Evolutionary conservation across 2,329 filamentous ascomycete species (phyloP).

Genomic region (Hawksworthiomyces lignivorus): DNA sequence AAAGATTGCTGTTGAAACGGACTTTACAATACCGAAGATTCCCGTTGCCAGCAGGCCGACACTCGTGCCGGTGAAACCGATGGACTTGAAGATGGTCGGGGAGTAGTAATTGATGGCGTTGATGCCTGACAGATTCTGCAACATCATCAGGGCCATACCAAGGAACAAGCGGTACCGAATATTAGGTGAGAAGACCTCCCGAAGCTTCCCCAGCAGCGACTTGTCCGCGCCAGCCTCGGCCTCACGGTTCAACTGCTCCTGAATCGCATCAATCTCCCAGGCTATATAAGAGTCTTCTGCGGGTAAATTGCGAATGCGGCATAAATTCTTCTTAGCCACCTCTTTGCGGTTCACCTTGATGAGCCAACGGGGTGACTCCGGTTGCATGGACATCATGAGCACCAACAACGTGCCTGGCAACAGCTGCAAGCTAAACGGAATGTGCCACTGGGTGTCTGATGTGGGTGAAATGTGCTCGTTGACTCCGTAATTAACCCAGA

Average conservation of each 20-base stretch:
- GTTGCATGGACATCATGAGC: no score
- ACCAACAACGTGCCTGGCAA: no score
- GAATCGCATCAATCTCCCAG: conserved; percentile 19
- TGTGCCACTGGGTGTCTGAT: conserved; percentile 29
- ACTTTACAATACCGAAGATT: conserved; percentile 27
- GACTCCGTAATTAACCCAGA: conserved; percentile 22
- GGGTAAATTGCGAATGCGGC: no score
- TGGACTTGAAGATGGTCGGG: conserved; percentile 53
- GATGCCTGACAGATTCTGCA: conserved; percentile 38
- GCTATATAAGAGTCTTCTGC: no score
- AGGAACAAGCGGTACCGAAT: conserved; percentile 38
- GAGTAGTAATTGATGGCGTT: conserved; percentile 60
- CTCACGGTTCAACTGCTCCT: conserved; percentile 15
- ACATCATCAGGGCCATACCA: conserved; percentile 45
- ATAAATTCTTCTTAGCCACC: no score
- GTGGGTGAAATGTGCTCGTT: conserved; percentile 11
- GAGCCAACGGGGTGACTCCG: no score
- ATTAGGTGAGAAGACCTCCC: no score
- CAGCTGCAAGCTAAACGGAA: conserved; percentile 35
- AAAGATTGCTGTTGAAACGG: conserved; percentile 8
- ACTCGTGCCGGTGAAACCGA: conserved; percentile 46
- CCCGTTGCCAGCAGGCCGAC: conserved; percentile 53
- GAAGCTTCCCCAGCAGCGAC: no score
- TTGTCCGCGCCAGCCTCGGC: no score
- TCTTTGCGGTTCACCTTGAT: no score